Evolutionary conservation across 2,329 filamentous ascomycete species (phyloP).

Genomic region (Penicillium psychrosexuale): DNA sequence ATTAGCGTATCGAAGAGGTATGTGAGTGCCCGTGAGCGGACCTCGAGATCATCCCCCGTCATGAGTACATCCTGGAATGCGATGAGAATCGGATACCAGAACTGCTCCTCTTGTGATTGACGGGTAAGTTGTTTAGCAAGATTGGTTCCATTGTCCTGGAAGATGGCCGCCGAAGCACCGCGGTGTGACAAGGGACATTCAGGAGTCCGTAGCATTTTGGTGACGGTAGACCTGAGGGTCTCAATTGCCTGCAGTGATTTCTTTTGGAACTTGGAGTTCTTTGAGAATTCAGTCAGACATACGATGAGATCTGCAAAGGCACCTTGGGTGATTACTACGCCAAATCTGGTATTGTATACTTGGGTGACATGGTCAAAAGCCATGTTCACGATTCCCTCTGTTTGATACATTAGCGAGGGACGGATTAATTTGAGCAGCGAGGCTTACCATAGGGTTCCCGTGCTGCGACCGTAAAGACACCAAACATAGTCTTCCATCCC

Average conservation of each 20-base stretch:
- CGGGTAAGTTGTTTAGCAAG: slow-evolving; percentile 64
- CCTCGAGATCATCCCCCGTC: slow-evolving; percentile 97
- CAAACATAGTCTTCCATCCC: slow-evolving; percentile 99
- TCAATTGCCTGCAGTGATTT: slow-evolving; percentile 97
- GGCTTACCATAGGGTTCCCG: slow-evolving; percentile 72
- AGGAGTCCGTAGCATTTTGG: slow-evolving; percentile 90
- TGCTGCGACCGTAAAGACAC: slow-evolving; percentile 94
- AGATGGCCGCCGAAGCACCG: slow-evolving; percentile 43
- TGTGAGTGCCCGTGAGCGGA: slow-evolving; percentile 79
- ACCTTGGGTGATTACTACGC: slow-evolving; percentile 91
- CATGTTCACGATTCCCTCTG: slow-evolving; percentile 90
- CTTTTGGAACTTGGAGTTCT: slow-evolving; percentile 98
- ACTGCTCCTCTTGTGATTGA: slow-evolving; percentile 92
- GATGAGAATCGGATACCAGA: slow-evolving; percentile 97
- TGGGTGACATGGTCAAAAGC: slow-evolving; percentile 96
- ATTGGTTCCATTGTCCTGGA: slow-evolving; percentile 46
- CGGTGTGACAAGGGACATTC: slow-evolving; percentile 85
- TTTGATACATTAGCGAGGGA: slow-evolving; percentile 20
- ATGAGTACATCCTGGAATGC: slow-evolving; percentile 98
- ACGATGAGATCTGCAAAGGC: slow-evolving; percentile 96
- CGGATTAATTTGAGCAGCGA: not conserved
- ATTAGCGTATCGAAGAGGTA: slow-evolving; percentile 96
- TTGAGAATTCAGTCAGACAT: slow-evolving; percentile 96
- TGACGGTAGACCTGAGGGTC: slow-evolving; percentile 86
- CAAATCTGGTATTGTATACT: slow-evolving; percentile 93